A percentile compares a stretch with the other conserved stretches of the same genome.
Conservation (phyloP, 2,329 filamentous ascomycete species). For the Chrysosporium keratinophilum region DNA sequence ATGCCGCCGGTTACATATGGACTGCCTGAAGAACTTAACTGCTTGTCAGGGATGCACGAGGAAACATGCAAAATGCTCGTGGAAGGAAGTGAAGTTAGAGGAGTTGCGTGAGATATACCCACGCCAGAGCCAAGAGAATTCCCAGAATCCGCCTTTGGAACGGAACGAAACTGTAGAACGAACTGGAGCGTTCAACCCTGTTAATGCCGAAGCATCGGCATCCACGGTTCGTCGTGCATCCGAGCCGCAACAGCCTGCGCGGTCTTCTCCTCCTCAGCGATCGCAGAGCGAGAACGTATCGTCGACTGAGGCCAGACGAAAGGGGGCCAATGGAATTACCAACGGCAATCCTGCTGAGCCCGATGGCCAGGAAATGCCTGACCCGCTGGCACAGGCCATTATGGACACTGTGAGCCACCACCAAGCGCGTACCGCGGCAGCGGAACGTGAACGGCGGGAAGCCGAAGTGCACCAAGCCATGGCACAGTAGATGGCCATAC, state of each 20-base stretch:
- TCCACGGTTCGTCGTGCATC: conserved; percentile 16
- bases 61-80: conserved; percentile 80
- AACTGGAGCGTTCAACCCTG: conserved; percentile 1
- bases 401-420: conserved; percentile 34
- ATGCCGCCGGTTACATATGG: conserved; percentile 67
- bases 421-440: conserved; percentile 26
- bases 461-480: conserved; percentile 7
- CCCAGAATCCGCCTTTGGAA: background rate
- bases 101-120: conserved; percentile 41
- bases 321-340: background rate
- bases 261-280: conserved; percentile 27
- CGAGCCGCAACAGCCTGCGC: conserved; percentile 18
- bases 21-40: conserved; percentile 76
- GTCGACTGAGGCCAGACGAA: conserved; percentile 15
- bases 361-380: conserved; percentile 30
- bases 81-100: conserved; percentile 68
- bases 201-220: background rate
- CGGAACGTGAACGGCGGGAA: conserved; percentile 13
- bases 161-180: background rate
- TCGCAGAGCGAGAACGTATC: conserved; percentile 29
- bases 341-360: conserved; percentile 14
- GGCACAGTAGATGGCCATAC: background rate
- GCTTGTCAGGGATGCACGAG: conserved; percentile 81
- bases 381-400: conserved; percentile 35
- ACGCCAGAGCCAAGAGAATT: conserved; percentile 4